A percentile compares a stretch with the other conserved stretches of the same genome.
Conservation (phyloP, 2,329 filamentous ascomycete genomes). For the Curvularia sp. region DNA sequence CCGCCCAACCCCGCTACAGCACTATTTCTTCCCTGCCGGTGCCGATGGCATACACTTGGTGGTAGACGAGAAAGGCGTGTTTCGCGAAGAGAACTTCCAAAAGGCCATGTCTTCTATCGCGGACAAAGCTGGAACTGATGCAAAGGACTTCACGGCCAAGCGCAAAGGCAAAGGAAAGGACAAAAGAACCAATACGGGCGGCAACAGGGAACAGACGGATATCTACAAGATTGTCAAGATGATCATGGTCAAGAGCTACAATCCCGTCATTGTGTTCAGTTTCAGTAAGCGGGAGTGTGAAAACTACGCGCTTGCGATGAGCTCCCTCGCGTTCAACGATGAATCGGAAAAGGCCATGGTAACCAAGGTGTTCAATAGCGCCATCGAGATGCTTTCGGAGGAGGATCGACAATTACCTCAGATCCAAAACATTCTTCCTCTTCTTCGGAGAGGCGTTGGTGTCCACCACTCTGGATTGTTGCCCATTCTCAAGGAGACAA, state of each 20-base stretch:
- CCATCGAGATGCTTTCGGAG: constrained; percentile 89
- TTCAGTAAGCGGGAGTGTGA: constrained; percentile 99
- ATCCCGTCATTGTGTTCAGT: constrained; percentile 98
- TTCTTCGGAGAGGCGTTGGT: constrained; percentile 90
- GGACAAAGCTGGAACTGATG: constrained; percentile 84
- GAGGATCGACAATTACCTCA: constrained; percentile 89
- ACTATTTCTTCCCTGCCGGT: constrained; percentile 95
- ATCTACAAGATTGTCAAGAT: constrained; percentile 98
- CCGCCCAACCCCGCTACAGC: constrained; percentile 92
- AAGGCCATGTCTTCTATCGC: constrained; percentile 91
- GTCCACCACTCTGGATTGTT: constrained; percentile 96
- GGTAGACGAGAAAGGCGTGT: constrained; percentile 95
- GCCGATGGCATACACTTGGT: constrained; percentile 92
- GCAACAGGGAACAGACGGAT: constrained; percentile 70
- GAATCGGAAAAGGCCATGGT: constrained; percentile 96
- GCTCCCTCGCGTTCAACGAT: constrained; percentile 89
- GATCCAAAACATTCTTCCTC: constrained; percentile 86
- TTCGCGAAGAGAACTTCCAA: constrained; percentile 97
- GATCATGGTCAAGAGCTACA: constrained; percentile 97
- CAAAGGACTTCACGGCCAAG: constrained; percentile 79
- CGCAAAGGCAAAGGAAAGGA: constrained; percentile 88
- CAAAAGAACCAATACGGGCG: constrained; percentile 90
- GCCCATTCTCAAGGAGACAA: constrained; percentile 96
- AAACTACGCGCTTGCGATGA: constrained; percentile 85
- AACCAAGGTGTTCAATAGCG: constrained; percentile 89